Evolutionary conservation across 2,329 filamentous ascomycete species (phyloP).

Genomic region (Colletotrichum phormii): DNA sequence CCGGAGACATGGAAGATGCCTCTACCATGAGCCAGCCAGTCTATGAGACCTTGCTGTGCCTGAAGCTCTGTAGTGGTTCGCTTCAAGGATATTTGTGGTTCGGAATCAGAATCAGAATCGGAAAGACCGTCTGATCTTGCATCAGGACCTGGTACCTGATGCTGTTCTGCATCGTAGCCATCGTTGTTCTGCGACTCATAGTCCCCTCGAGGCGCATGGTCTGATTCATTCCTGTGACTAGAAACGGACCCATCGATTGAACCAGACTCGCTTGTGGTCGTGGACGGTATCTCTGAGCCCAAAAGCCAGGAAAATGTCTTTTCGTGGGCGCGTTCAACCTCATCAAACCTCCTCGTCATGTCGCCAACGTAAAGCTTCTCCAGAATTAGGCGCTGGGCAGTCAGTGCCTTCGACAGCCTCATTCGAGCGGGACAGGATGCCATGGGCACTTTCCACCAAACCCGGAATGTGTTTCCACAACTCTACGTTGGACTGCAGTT

Average conservation of each 20-base stretch:
- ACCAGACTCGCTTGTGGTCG: not conserved
- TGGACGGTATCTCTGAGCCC: too few species aligned
- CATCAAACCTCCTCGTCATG: conserved; percentile 3
- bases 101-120: rapidly evolving
- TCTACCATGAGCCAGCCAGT: not conserved
- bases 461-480: not conserved
- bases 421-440: not conserved
- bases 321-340: not conserved
- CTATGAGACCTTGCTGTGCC: not conserved
- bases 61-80: not conserved
- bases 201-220: not conserved
- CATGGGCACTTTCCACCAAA: not conserved
- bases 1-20: conserved; percentile 5
- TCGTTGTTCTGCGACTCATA: not conserved
- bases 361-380: not conserved
- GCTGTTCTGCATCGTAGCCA: not conserved
- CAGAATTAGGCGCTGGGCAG: not conserved
- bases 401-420: not conserved
- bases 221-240: not conserved
- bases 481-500: not conserved
- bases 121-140: rapidly evolving
- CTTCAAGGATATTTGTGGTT: rapidly evolving
- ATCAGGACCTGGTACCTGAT: not conserved
- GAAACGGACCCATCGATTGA: not conserved
- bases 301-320: conserved; percentile 7